Conservation (phyloP, 768 basidiomycete species). For the Sutorius australiensis region DNA sequence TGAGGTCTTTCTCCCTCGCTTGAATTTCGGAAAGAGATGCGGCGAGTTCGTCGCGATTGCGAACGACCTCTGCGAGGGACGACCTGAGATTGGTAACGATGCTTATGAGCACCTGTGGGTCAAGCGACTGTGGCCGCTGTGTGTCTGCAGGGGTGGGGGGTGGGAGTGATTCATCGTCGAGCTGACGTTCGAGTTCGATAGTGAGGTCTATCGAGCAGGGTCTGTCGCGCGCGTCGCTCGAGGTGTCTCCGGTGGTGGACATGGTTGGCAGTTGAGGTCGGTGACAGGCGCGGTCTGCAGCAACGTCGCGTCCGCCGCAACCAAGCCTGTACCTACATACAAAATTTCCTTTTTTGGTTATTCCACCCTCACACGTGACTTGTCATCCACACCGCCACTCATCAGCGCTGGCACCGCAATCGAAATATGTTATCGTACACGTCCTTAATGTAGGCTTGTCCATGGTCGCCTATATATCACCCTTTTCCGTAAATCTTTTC, state of each 20-base stretch:
- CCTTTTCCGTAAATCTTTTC: slow-evolving; percentile 8
- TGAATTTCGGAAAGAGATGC: slow-evolving; percentile 47
- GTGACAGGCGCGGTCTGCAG: not conserved
- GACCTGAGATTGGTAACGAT: slow-evolving; percentile 70
- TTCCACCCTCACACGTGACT: slow-evolving; percentile 12
- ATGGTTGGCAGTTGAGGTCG: slow-evolving; percentile 19
- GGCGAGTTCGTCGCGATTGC: slow-evolving; percentile 68
- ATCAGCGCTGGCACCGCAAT: not conserved
- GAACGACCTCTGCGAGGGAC: slow-evolving; percentile 58
- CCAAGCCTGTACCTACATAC: not conserved
- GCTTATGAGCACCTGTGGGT: slow-evolving; percentile 71
- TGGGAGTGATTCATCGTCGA: slow-evolving; percentile 59
- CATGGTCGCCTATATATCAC: not conserved
- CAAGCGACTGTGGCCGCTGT: slow-evolving; percentile 51
- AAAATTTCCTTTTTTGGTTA: not conserved
- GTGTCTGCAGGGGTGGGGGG: slow-evolving; percentile 39
- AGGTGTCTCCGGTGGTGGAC: slow-evolving; percentile 26
- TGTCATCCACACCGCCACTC: not conserved
- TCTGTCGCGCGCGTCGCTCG: slow-evolving; percentile 16
- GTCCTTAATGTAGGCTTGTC: not conserved
- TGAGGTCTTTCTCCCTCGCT: slow-evolving; percentile 53
- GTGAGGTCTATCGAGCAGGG: slow-evolving; percentile 69
- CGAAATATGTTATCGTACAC: slow-evolving; percentile 11
- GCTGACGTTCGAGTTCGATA: slow-evolving; percentile 75
- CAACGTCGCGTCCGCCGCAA: slow-evolving; percentile 13